A percentile compares a stretch with the other conserved stretches of the same genome.
phyloP scores from a whole-genome alignment of 2,329 filamentous ascomycete species.

The Ceratocystis huliohia region DNA sequence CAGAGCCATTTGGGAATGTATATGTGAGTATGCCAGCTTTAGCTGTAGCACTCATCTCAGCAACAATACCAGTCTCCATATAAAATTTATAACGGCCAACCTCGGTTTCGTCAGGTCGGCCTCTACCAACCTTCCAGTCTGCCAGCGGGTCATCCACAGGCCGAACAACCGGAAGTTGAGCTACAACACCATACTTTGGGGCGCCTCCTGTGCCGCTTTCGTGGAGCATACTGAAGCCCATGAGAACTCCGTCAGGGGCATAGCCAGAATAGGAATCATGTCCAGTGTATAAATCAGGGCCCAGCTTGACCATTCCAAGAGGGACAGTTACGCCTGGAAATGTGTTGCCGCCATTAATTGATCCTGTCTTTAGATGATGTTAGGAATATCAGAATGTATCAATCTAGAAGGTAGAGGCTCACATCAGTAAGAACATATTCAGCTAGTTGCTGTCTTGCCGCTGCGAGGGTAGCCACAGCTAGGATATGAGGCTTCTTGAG shows the following conservation, averaged over 20 bases:
- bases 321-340: conserved; percentile 39
- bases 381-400: not conserved
- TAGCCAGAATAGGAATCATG: conserved; percentile 43
- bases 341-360: conserved; percentile 36
- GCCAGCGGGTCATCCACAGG: conserved; percentile 41
- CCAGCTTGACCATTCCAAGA: conserved; percentile 38
- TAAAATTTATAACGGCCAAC: conserved; percentile 50
- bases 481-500: not conserved
- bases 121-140: conserved; percentile 43
- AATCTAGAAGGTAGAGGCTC: conserved; percentile 21
- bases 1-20: conserved; percentile 36
- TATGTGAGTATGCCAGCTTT: conserved; percentile 51
- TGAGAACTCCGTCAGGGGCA: conserved; percentile 39
- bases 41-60: conserved; percentile 44
- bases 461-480: not conserved
- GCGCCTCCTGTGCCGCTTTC: conserved; percentile 56
- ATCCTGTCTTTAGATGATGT: conserved; percentile 32
- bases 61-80: conserved; percentile 41
- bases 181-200: conserved; percentile 55
- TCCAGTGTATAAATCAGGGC: conserved; percentile 37
- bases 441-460: conserved; percentile 24
- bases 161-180: conserved; percentile 44
- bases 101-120: conserved; percentile 37
- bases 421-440: conserved; percentile 30
- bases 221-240: conserved; percentile 51